Percentiles rank a stretch among this genome's conserved stretches.
Evolutionary conservation across 2,329 filamentous ascomycete species (phyloP).

Genomic region (Fusarium sp.): DNA sequence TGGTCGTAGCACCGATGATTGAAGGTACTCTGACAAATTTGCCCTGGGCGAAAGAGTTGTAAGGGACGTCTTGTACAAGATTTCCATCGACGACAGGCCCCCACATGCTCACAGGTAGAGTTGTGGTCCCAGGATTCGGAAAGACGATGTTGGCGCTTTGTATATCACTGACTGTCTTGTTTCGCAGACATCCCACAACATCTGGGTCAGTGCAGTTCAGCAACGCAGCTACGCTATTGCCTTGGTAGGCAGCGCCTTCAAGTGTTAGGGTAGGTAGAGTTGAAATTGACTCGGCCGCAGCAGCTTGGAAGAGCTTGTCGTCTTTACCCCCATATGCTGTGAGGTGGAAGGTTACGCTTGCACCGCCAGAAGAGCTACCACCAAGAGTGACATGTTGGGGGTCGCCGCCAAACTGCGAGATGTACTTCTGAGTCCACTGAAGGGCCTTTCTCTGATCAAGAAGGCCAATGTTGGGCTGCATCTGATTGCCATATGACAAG

Average conservation of each 20-base stretch:
- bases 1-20: conserved; percentile 60
- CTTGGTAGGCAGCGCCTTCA: conserved; percentile 66
- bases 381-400: conserved; percentile 77
- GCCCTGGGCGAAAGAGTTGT: conserved; percentile 63
- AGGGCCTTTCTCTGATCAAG: conserved; percentile 78
- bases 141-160: conserved; percentile 60
- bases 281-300: conserved; percentile 65
- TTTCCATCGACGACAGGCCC: conserved; percentile 68
- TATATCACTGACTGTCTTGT: conserved; percentile 58
- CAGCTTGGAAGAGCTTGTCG: conserved; percentile 65
- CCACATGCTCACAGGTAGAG: conserved; percentile 66
- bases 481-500: conserved; percentile 70
- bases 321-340: conserved; percentile 66
- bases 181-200: conserved; percentile 63
- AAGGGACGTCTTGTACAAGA: conserved; percentile 64
- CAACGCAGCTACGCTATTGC: conserved; percentile 61
- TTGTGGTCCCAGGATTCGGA: conserved; percentile 46
- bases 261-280: conserved; percentile 64
- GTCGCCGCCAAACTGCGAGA: conserved; percentile 77
- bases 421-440: conserved; percentile 78
- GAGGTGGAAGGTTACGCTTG: conserved; percentile 74
- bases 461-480: conserved; percentile 77
- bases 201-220: conserved; percentile 58
- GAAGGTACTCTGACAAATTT: conserved; percentile 68
- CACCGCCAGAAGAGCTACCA: conserved; percentile 77